Conservation (phyloP, 306 rosid genomes). For the Casuarina equisetifolia region DNA sequence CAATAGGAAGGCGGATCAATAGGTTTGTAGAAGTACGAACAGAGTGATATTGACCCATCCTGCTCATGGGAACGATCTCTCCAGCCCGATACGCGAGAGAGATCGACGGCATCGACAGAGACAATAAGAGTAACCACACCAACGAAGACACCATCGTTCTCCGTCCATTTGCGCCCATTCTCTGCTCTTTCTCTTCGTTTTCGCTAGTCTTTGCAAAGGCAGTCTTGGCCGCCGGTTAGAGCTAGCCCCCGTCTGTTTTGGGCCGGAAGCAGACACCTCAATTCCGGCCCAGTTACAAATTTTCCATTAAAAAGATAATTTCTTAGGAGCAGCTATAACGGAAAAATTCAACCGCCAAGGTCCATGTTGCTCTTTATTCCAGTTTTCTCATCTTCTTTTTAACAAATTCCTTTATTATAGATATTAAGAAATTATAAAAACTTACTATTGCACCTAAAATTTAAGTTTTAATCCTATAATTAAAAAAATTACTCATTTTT, state of each 20-base stretch:
- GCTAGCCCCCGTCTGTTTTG: not conserved
- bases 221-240: not conserved
- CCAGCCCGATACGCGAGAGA: constrained; percentile 73
- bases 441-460: too few species aligned
- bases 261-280: not conserved
- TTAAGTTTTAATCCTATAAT: too few species aligned
- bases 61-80: constrained; percentile 90
- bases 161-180: constrained; percentile 35
- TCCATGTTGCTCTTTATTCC: too few species aligned
- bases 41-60: constrained; percentile 97
- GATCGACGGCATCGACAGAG: constrained; percentile 29
- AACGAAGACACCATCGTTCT: constrained; percentile 25
- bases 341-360: too few species aligned
- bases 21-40: constrained; percentile 44
- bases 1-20: not conserved
- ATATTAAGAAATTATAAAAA: too few species aligned
- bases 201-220: not conserved
- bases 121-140: constrained; percentile 22
- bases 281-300: not conserved
- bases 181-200: constrained; percentile 13
- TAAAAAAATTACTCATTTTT: too few species aligned
- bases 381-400: not conserved
- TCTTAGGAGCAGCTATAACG: too few species aligned
- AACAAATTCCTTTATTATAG: too few species aligned
- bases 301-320: too few species aligned